Percentiles rank a stretch among this genome's conserved stretches.
phyloP scores from a whole-genome alignment of 1,139 yeast species.

The Groenewaldozyma sp. region DNA sequence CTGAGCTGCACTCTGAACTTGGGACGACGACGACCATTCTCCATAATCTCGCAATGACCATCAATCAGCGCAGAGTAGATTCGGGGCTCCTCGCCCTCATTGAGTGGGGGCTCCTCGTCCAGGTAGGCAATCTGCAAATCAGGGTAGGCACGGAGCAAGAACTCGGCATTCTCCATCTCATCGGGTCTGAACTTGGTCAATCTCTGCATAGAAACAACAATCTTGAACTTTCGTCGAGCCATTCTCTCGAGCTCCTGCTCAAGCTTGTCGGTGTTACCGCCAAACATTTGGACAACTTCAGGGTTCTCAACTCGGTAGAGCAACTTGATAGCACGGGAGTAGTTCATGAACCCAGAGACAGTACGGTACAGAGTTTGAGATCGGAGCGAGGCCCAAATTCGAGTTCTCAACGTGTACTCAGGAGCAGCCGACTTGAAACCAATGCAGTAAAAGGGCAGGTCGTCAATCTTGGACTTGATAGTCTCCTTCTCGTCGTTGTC shows the following conservation, averaged over 20 bases:
- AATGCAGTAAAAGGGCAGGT: constrained; percentile 94
- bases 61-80: constrained; percentile 93
- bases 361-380: constrained; percentile 98
- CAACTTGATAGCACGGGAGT: constrained; percentile 94
- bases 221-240: constrained; percentile 99
- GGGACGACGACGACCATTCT: constrained; percentile 98
- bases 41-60: constrained; percentile 96
- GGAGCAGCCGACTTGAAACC: constrained; percentile 99
- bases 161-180: constrained; percentile 96
- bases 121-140: constrained; percentile 96
- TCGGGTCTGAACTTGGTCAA: constrained; percentile 93
- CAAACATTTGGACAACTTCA: constrained; percentile 95
- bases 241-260: constrained; percentile 96
- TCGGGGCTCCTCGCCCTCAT: constrained; percentile 97
- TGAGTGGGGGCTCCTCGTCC: constrained; percentile 81
- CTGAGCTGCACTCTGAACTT: constrained; percentile 95
- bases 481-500: constrained; percentile 49
- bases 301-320: constrained; percentile 98
- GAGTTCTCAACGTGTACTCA: constrained; percentile 93
- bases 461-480: constrained; percentile 86
- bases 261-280: constrained; percentile 92
- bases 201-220: constrained; percentile 97
- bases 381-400: constrained; percentile 98
- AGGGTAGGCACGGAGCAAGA: constrained; percentile 95
- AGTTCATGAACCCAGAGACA: constrained; percentile 98